Base-by-base conservation (phyloP, 1,284 basidiomycete species). In the Puccinia hordei region DNA sequence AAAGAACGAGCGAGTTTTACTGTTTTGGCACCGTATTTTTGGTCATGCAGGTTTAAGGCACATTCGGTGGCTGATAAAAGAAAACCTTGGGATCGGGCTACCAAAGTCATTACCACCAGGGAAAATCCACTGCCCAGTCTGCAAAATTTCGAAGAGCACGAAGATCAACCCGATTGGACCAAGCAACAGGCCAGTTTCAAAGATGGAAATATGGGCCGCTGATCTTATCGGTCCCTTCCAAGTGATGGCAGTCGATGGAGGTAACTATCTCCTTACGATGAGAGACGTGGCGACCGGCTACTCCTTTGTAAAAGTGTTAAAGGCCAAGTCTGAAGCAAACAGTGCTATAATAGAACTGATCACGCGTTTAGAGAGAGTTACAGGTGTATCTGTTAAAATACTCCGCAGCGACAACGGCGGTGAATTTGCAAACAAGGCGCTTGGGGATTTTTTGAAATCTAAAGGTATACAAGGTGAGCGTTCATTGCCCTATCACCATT, bases 181-280 rank as follows among this genome's bases (percentile, higher is more conserved):
- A 8, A n/a, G 4, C 17, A 30, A 33, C 13, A 2, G 27, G 1
- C 17, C 2, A 33, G 27, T 13, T 6, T 2, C 1, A 4, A 1
- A 13, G 4, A 3, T 68, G 22, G 65, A 68, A 9, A 12, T 68
- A 1, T 19, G 17, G 17, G 9, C 9, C 12, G 33, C 65, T 1
- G 65, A 68, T n/a, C 27, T 68, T 3, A 68, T 68, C 35, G 65
- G 65, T 1, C 65, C 65, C n/a, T 68, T 68, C 46, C 41, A 27
- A 19, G 65, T 68, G 13, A 22, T 2, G 1, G 8, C 65, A 15
- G 27, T 33, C 17, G 41, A 68, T 1, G 38, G 65, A 1, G 27
- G 65, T 12, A 13, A 49, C 1, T 68, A 44, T 44, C 41, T 49
- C 2, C 65, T 68, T 1, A 68, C 19, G 6, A 10, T 68, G 38